Evolutionary conservation across 257 asterid species (phyloP).

Genomic region (Coffea canephora): DNA sequence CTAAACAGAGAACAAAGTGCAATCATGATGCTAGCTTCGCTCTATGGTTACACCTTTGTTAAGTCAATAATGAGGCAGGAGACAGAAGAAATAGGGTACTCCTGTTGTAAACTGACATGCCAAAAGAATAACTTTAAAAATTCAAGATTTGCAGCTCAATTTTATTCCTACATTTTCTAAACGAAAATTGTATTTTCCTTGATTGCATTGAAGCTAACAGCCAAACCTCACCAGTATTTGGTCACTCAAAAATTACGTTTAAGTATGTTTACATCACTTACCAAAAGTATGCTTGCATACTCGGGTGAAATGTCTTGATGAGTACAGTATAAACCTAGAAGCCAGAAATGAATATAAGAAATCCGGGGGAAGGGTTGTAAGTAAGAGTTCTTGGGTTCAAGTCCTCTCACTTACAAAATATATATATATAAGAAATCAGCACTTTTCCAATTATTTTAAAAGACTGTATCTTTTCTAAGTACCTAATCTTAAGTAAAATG

Average conservation of each 20-base stretch:
- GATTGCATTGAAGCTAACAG: not conserved
- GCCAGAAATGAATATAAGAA: constrained; percentile 15
- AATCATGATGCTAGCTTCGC: too few species aligned
- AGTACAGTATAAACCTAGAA: constrained; percentile 85
- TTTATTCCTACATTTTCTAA: not conserved
- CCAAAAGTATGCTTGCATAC: constrained; percentile 95
- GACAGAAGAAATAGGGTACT: not conserved
- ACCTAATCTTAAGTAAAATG: not conserved
- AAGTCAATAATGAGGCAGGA: not conserved
- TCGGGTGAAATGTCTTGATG: constrained; percentile 99
- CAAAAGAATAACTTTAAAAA: not conserved
- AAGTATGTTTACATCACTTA: constrained; percentile 25
- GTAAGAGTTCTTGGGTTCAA: too few species aligned
- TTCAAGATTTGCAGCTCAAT: not conserved
- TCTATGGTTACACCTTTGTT: too few species aligned
- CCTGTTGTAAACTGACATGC: not conserved
- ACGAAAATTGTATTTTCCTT: not conserved
- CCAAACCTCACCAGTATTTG: not conserved
- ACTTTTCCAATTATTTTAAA: not conserved
- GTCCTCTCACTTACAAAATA: too few species aligned
- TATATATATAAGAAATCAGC: too few species aligned
- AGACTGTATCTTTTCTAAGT: constrained; percentile 6
- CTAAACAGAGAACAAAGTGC: not conserved
- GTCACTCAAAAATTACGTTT: too few species aligned
- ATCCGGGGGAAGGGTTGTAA: not conserved